phyloP scores from a whole-genome alignment of 768 basidiomycete genomes.

The Tricholoma terreum region DNA sequence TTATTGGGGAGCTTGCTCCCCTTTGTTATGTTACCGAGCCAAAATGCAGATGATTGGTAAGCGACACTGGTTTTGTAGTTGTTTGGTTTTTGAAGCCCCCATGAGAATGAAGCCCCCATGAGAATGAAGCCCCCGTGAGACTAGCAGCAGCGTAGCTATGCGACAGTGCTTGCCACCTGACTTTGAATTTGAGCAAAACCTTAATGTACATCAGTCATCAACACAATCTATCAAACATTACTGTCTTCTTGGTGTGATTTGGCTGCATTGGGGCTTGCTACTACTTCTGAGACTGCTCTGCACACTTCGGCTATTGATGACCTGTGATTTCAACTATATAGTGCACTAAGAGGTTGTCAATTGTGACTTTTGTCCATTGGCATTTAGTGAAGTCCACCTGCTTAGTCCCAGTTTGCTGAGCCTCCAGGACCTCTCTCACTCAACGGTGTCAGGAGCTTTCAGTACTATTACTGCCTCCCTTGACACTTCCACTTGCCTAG shows the following conservation, averaged over 20 bases:
- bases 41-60: too few species aligned
- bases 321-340: background rate
- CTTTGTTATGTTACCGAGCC: too few species aligned
- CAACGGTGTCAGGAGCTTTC: background rate
- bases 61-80: too few species aligned
- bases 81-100: too few species aligned
- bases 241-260: background rate
- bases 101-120: background rate
- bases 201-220: background rate
- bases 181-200: background rate
- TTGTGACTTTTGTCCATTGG: background rate
- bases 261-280: too few species aligned
- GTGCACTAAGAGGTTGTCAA: conserved; percentile 4
- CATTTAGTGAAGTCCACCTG: conserved; percentile 9
- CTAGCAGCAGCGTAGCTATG: background rate
- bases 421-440: conserved; percentile 7
- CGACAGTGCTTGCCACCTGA: background rate
- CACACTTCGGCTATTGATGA: too few species aligned
- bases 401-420: conserved; percentile 8
- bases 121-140: background rate
- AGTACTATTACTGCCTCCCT: conserved; percentile 1
- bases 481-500: conserved; percentile 2
- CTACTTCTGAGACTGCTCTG: background rate
- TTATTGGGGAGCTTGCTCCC: background rate
- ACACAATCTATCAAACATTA: background rate